phyloP scores from a whole-genome alignment of 2,329 filamentous ascomycete species.

The Fusarium siculi region DNA sequence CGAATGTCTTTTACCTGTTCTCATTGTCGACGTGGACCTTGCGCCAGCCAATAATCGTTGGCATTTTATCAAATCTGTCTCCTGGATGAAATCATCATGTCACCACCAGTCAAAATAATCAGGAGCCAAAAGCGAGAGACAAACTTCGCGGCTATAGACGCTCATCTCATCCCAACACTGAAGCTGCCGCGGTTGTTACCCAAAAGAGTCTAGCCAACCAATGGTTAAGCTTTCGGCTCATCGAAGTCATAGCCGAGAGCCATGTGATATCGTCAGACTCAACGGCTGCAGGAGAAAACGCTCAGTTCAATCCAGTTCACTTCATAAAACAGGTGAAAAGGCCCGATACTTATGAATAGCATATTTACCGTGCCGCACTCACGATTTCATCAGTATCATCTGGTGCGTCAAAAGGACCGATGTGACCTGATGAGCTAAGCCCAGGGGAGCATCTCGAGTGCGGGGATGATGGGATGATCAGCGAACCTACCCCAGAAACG shows the following conservation, averaged over 20 bases:
- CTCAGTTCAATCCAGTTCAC: neutral
- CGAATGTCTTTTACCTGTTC: too few species aligned
- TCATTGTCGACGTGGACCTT: too few species aligned
- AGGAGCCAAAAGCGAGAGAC: neutral
- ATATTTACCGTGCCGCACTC: neutral
- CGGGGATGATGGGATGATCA: constrained; percentile 10
- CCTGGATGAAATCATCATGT: fast-evolving
- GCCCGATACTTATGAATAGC: constrained; percentile 6
- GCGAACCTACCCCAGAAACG: constrained; percentile 20
- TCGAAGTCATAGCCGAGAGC: neutral
- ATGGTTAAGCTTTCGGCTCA: neutral
- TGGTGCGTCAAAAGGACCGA: constrained; percentile 21
- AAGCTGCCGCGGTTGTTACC: neutral
- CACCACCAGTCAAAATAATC: fast-evolving
- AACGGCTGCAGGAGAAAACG: neutral
- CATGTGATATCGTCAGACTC: neutral
- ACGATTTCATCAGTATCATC: neutral
- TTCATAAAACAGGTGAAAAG: neutral
- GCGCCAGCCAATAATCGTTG: too few species aligned
- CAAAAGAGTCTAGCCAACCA: neutral
- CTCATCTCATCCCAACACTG: neutral
- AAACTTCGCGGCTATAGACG: neutral
- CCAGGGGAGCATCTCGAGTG: constrained; percentile 14
- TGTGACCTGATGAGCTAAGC: constrained; percentile 19
- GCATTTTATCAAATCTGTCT: too few species aligned